Percentiles rank a stretch among this genome's conserved stretches.
phyloP scores from a whole-genome alignment of 495 filamentous ascomycete species.

The Neurospora africana region DNA sequence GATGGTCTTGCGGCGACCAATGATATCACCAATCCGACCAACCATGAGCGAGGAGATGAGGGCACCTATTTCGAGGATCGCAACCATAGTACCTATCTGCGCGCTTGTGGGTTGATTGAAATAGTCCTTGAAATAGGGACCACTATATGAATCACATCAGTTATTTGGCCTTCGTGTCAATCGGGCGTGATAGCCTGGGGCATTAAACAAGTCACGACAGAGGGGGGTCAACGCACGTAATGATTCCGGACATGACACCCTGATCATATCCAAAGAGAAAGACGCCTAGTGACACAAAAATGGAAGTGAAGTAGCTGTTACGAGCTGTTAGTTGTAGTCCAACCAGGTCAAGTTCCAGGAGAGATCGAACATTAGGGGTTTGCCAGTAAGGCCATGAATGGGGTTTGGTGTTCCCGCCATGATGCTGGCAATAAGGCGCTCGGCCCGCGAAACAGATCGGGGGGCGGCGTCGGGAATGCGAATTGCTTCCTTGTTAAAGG shows the following conservation, averaged over 20 bases:
- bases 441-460: conserved; percentile 48
- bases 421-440: conserved; percentile 63
- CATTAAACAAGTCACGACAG: background rate
- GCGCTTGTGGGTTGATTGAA: conserved; percentile 78
- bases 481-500: conserved; percentile 70
- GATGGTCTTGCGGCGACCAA: conserved; percentile 83
- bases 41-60: conserved; percentile 85
- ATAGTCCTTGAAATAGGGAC: conserved; percentile 77
- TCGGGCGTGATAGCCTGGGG: background rate
- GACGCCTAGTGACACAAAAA: conserved; percentile 95
- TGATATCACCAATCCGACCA: conserved; percentile 80
- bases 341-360: background rate
- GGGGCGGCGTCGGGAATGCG: conserved; percentile 60
- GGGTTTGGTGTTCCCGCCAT: conserved; percentile 70
- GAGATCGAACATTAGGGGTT: conserved; percentile 71
- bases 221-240: conserved; percentile 59
- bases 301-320: conserved; percentile 85
- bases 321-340: background rate
- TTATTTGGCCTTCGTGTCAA: conserved; percentile 8
- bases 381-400: conserved; percentile 87
- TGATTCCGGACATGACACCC: conserved; percentile 98
- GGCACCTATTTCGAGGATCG: conserved; percentile 89
- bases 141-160: conserved; percentile 39
- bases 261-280: conserved; percentile 99
- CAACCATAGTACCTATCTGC: conserved; percentile 90